Evolutionary conservation across 2,329 filamentous ascomycete species (phyloP).

Genomic region (Diatrype stigma): DNA sequence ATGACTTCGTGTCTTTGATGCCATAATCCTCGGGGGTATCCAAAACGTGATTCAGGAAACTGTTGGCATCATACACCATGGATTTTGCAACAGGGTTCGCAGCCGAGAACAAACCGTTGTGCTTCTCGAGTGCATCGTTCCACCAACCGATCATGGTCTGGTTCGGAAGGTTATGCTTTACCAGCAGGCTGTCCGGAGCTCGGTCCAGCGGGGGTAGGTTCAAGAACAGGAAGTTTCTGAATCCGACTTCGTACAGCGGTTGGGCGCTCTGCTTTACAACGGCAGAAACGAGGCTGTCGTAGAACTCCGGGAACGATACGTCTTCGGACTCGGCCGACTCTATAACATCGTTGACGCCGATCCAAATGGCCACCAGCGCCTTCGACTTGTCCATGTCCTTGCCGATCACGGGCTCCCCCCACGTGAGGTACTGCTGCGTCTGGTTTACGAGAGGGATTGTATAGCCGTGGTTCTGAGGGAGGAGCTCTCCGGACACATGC

Average conservation of each 20-base stretch:
- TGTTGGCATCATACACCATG: constrained; percentile 28
- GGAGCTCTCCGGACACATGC: constrained; percentile 41
- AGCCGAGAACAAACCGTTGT: constrained; percentile 30
- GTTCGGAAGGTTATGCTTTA: constrained; percentile 36
- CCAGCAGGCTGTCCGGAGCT: constrained; percentile 32
- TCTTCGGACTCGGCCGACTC: constrained; percentile 40
- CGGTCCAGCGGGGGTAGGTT: constrained; percentile 48
- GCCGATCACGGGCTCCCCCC: constrained; percentile 37
- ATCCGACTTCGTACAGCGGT: constrained; percentile 42
- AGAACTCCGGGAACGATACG: constrained; percentile 40
- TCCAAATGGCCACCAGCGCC: constrained; percentile 46
- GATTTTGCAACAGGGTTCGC: constrained; percentile 14
- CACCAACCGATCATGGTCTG: constrained; percentile 41
- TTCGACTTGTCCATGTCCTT: constrained; percentile 28
- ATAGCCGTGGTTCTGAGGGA: constrained; percentile 47
- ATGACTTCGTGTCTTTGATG: constrained; percentile 25
- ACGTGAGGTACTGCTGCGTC: constrained; percentile 41
- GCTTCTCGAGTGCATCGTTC: constrained; percentile 26
- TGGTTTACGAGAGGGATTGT: constrained; percentile 47
- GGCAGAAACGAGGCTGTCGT: constrained; percentile 35
- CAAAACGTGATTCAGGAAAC: constrained; percentile 26
- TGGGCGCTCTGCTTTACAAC: constrained; percentile 37
- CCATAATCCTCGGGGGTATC: constrained; percentile 22
- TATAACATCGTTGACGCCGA: constrained; percentile 54
- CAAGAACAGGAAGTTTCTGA: constrained; percentile 47